Conservation (phyloP, 306 rosid genomes). For the Adenanthera pavonina region DNA sequence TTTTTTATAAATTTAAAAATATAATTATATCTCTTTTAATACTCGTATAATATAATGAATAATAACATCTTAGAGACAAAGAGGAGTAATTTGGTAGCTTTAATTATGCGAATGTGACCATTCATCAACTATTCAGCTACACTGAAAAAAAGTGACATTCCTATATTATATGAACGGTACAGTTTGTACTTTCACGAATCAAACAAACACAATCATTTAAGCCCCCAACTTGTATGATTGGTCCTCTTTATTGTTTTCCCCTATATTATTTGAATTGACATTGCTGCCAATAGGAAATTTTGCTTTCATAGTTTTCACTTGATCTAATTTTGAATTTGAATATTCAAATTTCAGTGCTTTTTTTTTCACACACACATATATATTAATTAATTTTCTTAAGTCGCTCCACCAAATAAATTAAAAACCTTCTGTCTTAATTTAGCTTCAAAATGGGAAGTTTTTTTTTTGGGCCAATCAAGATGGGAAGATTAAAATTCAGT, state of each 20-base stretch:
- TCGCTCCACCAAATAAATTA: too few relatives aligned
- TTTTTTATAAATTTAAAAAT: too few relatives aligned
- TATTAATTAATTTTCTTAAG: neutral
- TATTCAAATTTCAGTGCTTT: too few relatives aligned
- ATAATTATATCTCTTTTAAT: too few relatives aligned
- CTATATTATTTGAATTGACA: neutral
- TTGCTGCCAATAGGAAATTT: neutral
- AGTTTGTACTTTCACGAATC: neutral
- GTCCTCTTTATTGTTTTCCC: neutral
- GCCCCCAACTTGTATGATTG: neutral
- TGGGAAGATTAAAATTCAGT: too few relatives aligned
- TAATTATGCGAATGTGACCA: neutral
- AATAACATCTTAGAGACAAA: too few relatives aligned
- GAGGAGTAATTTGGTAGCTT: neutral
- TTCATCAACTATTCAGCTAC: neutral
- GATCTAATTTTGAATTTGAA: neutral
- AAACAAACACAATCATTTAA: constrained; percentile 12
- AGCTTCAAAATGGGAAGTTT: too few relatives aligned
- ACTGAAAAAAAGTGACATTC: neutral
- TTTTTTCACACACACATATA: too few relatives aligned
- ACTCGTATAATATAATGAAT: too few relatives aligned
- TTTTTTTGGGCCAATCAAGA: too few relatives aligned
- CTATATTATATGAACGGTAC: neutral
- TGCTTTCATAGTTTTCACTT: neutral
- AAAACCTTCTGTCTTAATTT: too few relatives aligned